Base-by-base conservation (phyloP, 192 early-diverging fungal genomes). In the Coemansia asiatica region DNA sequence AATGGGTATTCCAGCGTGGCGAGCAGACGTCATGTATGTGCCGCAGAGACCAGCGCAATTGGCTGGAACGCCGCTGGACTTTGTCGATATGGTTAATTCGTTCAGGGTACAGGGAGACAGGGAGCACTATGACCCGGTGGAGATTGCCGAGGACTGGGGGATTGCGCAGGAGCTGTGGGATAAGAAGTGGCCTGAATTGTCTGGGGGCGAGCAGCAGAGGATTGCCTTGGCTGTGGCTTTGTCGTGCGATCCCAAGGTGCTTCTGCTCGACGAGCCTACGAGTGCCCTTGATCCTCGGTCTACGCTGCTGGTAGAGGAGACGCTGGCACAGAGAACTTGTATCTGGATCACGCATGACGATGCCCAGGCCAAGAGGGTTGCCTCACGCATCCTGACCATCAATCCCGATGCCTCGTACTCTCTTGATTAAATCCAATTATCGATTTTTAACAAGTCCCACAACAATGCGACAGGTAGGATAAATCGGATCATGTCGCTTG, bases 231-330 rank as follows among this genome's bases (percentile, higher is more conserved):
- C 94, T 0, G 89, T 95, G 58, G 92, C 90, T 18, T 69, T 92
- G 19, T 84, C 92, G 13, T 84, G 88, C 56, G 85, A 87, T 9
- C 92, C 94, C 4, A 81, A 89, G 19, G 78, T 94, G 27, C 65
- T 95, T 61, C 72, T 95, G 23, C 82, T 95, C 6, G 92, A 95
- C 74, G 93, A 95, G 71, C 94, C 94, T 3, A 95, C 94, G 1
- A 89, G 88, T 16, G 92, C 94, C 2, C 63, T 96, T 40, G 94
- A 96, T 72, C 88, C 89, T 28, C 82, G 76, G 54, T 82, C 91
- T 0, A 84, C 84, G 33, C 61, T 73, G 26, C 68, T 89, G 27
- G 94, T 96, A 2, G 92, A 96, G 66, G 67, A 85, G 7, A 86
- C 92, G 0, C 69, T 96, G 40, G 61, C 82, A 22, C 57, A 71